A percentile compares a stretch with the other conserved stretches of the same genome.
These are phyloP conservation scores for Fagopyrum homotropicum DNA, from an alignment of 148 eudicot species.

Conservation along the genomic window DNA sequence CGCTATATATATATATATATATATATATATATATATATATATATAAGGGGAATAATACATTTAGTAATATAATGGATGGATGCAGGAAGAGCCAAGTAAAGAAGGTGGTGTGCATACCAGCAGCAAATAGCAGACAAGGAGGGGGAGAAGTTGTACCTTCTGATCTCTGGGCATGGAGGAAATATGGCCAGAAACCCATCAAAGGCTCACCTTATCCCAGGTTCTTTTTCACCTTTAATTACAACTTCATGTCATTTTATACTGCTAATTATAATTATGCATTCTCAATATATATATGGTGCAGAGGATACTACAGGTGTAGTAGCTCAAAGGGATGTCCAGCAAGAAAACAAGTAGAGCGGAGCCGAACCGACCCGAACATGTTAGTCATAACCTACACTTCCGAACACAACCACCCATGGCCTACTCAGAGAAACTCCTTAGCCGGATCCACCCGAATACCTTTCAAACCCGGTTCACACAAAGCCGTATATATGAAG, in stretches of 20 bases:
- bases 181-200: conserved; percentile 90
- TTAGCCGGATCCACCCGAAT: conserved; percentile 69
- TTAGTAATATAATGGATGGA: not conserved
- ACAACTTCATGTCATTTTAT: not conserved
- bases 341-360: conserved; percentile 86
- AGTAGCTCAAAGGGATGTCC: conserved; percentile 94
- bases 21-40: not conserved
- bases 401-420: conserved; percentile 90
- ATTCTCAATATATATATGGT: too few species aligned
- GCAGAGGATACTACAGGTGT: conserved; percentile 90
- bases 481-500: not conserved
- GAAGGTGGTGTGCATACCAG: conserved; percentile 68
- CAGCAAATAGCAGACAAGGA: conserved; percentile 48
- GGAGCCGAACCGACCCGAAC: conserved; percentile 84
- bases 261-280: conserved; percentile 23
- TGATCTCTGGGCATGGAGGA: conserved; percentile 95
- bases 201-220: conserved; percentile 97
- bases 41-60: not conserved
- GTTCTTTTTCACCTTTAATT: conserved; percentile 26
- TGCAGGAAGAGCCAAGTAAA: conserved; percentile 54
- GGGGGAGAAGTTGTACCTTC: conserved; percentile 83
- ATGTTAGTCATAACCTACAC: conserved; percentile 92
- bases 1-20: not conserved
- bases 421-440: conserved; percentile 95
- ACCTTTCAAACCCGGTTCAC: not conserved